Evolutionary conservation across 148 eudicot species (phyloP).

Genomic region (Fallopia convolvulus): DNA sequence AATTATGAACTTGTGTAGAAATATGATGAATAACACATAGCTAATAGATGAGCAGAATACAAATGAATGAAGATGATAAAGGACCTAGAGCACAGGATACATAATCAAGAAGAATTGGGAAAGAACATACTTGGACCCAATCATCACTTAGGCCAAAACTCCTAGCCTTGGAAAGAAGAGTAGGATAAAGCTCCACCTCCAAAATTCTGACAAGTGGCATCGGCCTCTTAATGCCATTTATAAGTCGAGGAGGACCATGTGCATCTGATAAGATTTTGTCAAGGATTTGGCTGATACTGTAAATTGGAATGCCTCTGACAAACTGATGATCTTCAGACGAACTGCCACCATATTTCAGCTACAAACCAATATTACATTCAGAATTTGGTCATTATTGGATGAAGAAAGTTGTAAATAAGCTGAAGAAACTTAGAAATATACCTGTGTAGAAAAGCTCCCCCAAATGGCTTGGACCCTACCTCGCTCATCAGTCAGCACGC

Average conservation of each 20-base stretch:
- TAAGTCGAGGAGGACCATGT: slow-evolving; percentile 66
- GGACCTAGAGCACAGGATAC: neutral
- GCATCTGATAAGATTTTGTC: slow-evolving; percentile 70
- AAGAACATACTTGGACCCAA: slow-evolving; percentile 66
- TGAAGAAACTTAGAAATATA: slow-evolving; percentile 16
- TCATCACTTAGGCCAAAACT: slow-evolving; percentile 80
- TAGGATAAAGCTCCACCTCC: slow-evolving; percentile 90
- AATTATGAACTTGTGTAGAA: neutral
- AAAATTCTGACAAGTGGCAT: slow-evolving; percentile 86
- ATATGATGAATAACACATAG: neutral
- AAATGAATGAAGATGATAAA: neutral
- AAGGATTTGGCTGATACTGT: slow-evolving; percentile 73
- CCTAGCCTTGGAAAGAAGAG: slow-evolving; percentile 89
- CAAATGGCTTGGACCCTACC: slow-evolving; percentile 93
- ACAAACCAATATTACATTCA: slow-evolving; percentile 23
- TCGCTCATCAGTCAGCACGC: slow-evolving; percentile 78
- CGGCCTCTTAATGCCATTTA: slow-evolving; percentile 76
- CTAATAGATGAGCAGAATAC: neutral
- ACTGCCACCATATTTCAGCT: slow-evolving; percentile 70
- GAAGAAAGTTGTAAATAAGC: neutral
- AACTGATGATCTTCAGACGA: slow-evolving; percentile 91
- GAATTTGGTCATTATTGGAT: slow-evolving; percentile 12
- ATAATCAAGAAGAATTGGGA: neutral
- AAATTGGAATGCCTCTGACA: slow-evolving; percentile 88
- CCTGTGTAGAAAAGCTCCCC: slow-evolving; percentile 99